Evolutionary conservation across 164 flowering plant species (phyloP), one percentile per base, ranked within the genome.

Genomic region (Tetrastigma voinierianum): DNA sequence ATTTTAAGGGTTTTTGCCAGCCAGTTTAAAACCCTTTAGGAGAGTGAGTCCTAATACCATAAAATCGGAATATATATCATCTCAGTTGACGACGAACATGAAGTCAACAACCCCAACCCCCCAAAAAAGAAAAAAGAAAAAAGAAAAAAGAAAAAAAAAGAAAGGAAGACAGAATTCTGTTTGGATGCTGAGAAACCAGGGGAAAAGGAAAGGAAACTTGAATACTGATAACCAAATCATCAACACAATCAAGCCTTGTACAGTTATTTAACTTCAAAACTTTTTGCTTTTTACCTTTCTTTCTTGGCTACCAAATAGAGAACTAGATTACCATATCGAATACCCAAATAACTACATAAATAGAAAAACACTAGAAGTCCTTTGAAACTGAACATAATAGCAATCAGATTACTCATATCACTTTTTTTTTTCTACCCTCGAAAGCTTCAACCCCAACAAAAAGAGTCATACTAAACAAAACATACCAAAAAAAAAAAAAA

Each of bases 271-370:
- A 32, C 40, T 32, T 32, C 40, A 13, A 55, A 3, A 5, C 44
- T 58, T 67, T 57, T 32, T 32, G 40, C 24, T 8, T 9, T 11
- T 24, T 32, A 32, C 25, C 4, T 69, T 64, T 51, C 43, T 57
- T 54, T 69, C 73, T 69, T 64, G 61, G 64, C 13, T 64, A 64
- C 64, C 67, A 70, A 64, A 69, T 57, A 44, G 68, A 55, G 1
- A 21, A 44, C 21, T 25, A 44, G 2, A 60, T 11, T 17, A 44
- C 11, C 17, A 44, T 43, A 54, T 46, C 44, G 17, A 65, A 44
- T 14, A 46, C 15, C 47, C 46, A 40, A 18, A 67, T 51, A 70
- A 59, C 40, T 7, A 32, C 6, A 32, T 7, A 1, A 17, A 49
- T 9, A 10, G 15, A 13, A 51, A 49, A 15, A n/a, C 46, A 51